Base-by-base conservation (phyloP, 2,329 filamentous ascomycete genomes). In the Fusarium stilboides region DNA sequence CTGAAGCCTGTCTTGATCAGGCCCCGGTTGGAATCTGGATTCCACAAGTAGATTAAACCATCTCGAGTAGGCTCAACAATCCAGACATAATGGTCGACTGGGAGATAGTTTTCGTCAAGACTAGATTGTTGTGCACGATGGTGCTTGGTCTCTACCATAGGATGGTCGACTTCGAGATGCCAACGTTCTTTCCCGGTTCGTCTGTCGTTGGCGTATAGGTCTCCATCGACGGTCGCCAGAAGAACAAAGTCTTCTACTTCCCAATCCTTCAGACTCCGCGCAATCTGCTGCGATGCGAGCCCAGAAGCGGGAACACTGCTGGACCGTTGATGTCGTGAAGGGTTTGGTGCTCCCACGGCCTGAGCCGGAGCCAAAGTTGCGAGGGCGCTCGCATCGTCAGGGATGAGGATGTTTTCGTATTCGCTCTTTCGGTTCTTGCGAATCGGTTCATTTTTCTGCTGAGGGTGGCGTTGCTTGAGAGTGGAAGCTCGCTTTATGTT, bases 231-330 rank as follows among this genome's bases (percentile, higher is more conserved):
- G 88, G 96, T 98, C 93, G 96, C 95, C 92, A 99, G 87, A 86
- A 99, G 93, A 85, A 98, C 93, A 89, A 98, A 97, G 87, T 98
- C 94, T 93, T 98, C 95, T 84, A 98, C 94, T 92, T 98, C 94
- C 95, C 95, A 98, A 85, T 98, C 95, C 89, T 94, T 92, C 88
- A 98, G 87, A 87, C 92, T 97, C 90, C 95, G 94, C 94, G 94
- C 95, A 92, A 87, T 87, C 80, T 93, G 91, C 91, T 91, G 92
- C 92, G 92, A 91, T 85, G 91, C 88, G 81, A 92, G 86, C 76
- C 89, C 90, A 80, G 87, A 86, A 80, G 86, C 79, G 70, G 80
- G 81, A 78, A 86, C 87, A 83, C 87, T 88, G 79, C 85, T 84
- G 78, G 84, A 79, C 79, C 78, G 77, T 71, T 77, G 77, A 77